Percentiles rank a stretch among this genome's conserved stretches.
phyloP scores from a whole-genome alignment of 768 basidiomycete genomes.

The Lepiota venenata region DNA sequence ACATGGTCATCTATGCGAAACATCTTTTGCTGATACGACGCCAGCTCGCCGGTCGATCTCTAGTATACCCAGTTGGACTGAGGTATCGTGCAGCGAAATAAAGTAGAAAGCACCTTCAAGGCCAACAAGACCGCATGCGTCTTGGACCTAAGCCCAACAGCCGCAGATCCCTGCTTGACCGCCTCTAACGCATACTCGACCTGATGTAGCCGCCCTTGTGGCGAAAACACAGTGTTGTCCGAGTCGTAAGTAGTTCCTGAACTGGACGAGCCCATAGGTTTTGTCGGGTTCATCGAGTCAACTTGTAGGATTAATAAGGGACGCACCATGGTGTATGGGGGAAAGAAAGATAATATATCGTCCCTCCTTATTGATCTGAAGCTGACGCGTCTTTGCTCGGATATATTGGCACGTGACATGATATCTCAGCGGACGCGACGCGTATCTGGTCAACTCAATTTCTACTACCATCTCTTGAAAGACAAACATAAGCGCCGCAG shows the following conservation, averaged over 20 bases:
- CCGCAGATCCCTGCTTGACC: conserved; percentile 99
- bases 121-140: conserved; percentile 92
- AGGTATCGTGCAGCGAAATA: not conserved
- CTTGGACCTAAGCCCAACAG: conserved; percentile 92
- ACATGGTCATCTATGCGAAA: conserved; percentile 99
- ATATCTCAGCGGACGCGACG: not conserved
- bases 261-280: conserved; percentile 46
- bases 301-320: too few species aligned
- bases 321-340: conserved; percentile 9
- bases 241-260: conserved; percentile 97
- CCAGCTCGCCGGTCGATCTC: conserved; percentile 97
- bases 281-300: not conserved
- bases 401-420: not conserved
- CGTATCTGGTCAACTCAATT: not conserved
- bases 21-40: conserved; percentile 99
- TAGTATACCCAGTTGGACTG: conserved; percentile 24
- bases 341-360: not conserved
- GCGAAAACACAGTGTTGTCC: conserved; percentile 96
- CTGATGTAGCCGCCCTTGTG: conserved; percentile 95
- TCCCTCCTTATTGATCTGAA: not conserved
- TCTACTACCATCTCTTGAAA: too few species aligned
- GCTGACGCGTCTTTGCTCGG: too few species aligned
- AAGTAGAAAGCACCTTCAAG: conserved; percentile 64
- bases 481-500: too few species aligned
- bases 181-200: conserved; percentile 99